Base-by-base conservation (phyloP, 2,329 filamentous ascomycete species). In the Claviceps cyperi region DNA sequence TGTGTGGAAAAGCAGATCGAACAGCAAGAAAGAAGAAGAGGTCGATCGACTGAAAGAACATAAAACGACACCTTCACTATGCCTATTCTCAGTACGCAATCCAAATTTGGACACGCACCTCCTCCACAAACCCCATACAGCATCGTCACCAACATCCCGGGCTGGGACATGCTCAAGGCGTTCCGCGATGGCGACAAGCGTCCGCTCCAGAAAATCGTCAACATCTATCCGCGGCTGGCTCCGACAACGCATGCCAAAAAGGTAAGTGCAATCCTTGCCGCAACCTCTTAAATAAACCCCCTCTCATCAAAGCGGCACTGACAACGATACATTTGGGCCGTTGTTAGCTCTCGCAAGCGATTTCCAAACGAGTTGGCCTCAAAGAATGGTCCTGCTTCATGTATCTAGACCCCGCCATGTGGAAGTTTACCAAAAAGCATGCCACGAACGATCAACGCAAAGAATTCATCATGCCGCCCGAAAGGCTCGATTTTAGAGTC, bases 81-180 rank as follows among this genome's bases (percentile, higher is more conserved):
- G 66, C 59, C 63, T n/a, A 53, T 67, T 21, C 62, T 69, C 21
- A 61, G 61, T 40, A 61, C 67, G 0, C 63, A 69, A 5, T 62
- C 67, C 15, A 61, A 66, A 19, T 64, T 70, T 38, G 73, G 72
- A 14, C 62, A 70, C 51, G 72, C 71, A 15, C 59, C 72, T 3
- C 72, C 72, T 1, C 73, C 73, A 1, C 64, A 72, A 47, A 67
- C 65, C 1, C 65, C 69, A 0, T 72, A 75, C 55, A 69, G 67
- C 52, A 65, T 75, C 60, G 70, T 73, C 48, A 61, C 66, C 49
- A 71, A 75, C 55, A 35, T 66, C 2, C 69, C 68, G 0, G 67
- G 67, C 22, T 75, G 72, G 72, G 61, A 69, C 6, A 56, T 62
- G 6, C 60, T 61, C n/a, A 55, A 64, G 43, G 57, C 57, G 4